Base-by-base conservation (phyloP, 2,329 filamentous ascomycete genomes). In the Pleomassaria siparia region DNA sequence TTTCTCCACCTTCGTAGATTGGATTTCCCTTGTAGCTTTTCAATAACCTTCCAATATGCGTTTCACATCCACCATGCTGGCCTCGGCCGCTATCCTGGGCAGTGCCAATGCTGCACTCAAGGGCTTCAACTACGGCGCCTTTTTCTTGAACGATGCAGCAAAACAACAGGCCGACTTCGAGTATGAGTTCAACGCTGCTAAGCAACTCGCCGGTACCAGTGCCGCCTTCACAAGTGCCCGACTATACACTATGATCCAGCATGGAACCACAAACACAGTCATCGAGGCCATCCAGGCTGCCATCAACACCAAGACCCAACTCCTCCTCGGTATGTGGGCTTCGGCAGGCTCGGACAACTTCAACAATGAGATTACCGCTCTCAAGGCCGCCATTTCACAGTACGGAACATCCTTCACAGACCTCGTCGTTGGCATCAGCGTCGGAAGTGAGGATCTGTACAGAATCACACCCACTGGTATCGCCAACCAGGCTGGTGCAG, bases 241-340 rank as follows among this genome's bases (percentile, higher is more conserved):
- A 50, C 77, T 90, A n/a, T 91, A 87, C 73, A 89, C 87, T 57
- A 89, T 83, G 80, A 77, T 87, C 40, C 87, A 90, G 79, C 80
- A 72, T 21, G 84, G 82, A 55, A 85, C 86, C 5, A 71, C 80
- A 54, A 85, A 80, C 72, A 78, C 78, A 24, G 79, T 83, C 59
- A 90, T 87, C 63, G 76, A 80, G 32, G 88, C 64, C 55, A 89
- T 96, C 53, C 87, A 86, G 33, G 91, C 91, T 35, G 91, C 90
- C 61, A 90, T 95, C 71, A 81, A 80, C 58, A 89, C 89, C 62
- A 81, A 89, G 60, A 95, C 89, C 2, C 79, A 80, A 35, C 80
- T 96, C 21, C 80, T 96, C 10, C 82, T 96, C 11, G 90, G 90
- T 57, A 76, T 96, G 42, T 96, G 91, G 91, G 83, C 84, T 9